Conservation (phyloP, 2,329 filamentous ascomycete genomes). For the Juglanconis sp. region DNA sequence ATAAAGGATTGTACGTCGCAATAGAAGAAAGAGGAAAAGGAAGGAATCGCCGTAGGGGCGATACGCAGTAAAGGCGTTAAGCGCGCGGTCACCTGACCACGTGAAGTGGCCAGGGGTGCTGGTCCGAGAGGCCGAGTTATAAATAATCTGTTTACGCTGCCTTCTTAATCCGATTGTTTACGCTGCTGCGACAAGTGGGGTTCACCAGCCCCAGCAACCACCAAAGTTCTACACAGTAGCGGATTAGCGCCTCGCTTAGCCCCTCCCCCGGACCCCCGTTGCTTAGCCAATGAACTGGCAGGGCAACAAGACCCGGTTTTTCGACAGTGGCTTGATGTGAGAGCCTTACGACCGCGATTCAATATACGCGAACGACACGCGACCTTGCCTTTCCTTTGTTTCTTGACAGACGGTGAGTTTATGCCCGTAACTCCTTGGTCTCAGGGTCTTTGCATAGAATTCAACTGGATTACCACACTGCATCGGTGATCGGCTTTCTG, state of each 20-base stretch:
- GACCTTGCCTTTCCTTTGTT: constrained; percentile 1
- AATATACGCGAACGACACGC: constrained; percentile 18
- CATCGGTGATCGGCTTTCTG: not conserved
- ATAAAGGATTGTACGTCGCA: no score
- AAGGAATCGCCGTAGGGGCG: no score
- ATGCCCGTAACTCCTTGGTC: not conserved
- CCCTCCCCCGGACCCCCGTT: constrained; percentile 4
- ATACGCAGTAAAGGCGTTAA: no score
- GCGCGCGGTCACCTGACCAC: not conserved
- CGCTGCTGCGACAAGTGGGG: not conserved
- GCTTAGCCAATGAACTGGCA: constrained; percentile 14
- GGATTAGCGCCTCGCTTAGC: not conserved
- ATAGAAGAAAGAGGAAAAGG: no score
- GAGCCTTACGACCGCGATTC: constrained; percentile 11
- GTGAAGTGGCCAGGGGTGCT: no score
- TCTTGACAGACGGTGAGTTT: not conserved
- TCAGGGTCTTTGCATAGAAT: not conserved
- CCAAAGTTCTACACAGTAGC: constrained; percentile 4
- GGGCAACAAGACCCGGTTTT: constrained; percentile 14
- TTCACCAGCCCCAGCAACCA: constrained; percentile 15
- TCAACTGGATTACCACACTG: not conserved
- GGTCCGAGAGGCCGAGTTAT: no score
- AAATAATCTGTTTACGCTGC: not conserved
- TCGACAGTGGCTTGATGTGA: not conserved
- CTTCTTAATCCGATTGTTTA: constrained; percentile 15